These are phyloP conservation scores for Cinnamomum micranthum DNA, from an alignment of 164 flowering plant genomes.

Conservation along the genomic window DNA sequence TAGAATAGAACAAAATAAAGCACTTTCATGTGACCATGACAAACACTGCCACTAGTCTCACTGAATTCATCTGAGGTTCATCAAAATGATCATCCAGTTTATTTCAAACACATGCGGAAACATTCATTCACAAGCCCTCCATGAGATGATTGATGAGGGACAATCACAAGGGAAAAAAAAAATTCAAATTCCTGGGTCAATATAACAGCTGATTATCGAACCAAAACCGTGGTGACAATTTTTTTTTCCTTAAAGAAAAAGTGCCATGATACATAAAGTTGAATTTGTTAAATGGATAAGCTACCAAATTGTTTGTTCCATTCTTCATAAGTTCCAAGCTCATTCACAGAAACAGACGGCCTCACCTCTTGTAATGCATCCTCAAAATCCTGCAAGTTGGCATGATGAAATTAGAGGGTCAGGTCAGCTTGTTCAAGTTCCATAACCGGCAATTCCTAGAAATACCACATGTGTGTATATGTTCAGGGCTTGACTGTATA, in stretches of 20 bases:
- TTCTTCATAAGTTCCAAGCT: slow-evolving; percentile 73
- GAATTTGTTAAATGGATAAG: slow-evolving; percentile 34
- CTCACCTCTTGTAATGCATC: slow-evolving; percentile 82
- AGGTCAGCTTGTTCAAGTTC: not conserved
- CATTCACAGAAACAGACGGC: slow-evolving; percentile 83
- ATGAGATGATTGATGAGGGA: not conserved
- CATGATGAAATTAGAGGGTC: not conserved
- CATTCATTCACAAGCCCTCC: not conserved
- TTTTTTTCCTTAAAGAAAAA: too few relatives aligned
- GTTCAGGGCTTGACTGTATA: not conserved
- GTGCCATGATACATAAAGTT: not conserved
- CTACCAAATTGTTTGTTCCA: slow-evolving; percentile 99
- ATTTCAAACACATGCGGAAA: too few relatives aligned
- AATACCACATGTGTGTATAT: not conserved
- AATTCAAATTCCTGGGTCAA: not conserved
- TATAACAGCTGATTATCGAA: not conserved
- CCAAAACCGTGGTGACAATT: not conserved
- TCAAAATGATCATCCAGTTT: not conserved
- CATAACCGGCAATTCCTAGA: not conserved
- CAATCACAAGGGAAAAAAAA: not conserved
- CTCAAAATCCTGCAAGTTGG: slow-evolving; percentile 63
- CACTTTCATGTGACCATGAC: not conserved
- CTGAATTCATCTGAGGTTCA: not conserved
- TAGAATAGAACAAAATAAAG: not conserved
- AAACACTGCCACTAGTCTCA: not conserved